Percentiles rank a stretch among this genome's conserved stretches.
Conservation (phyloP, 306 rosid species). For the Arachis hypogaea region DNA sequence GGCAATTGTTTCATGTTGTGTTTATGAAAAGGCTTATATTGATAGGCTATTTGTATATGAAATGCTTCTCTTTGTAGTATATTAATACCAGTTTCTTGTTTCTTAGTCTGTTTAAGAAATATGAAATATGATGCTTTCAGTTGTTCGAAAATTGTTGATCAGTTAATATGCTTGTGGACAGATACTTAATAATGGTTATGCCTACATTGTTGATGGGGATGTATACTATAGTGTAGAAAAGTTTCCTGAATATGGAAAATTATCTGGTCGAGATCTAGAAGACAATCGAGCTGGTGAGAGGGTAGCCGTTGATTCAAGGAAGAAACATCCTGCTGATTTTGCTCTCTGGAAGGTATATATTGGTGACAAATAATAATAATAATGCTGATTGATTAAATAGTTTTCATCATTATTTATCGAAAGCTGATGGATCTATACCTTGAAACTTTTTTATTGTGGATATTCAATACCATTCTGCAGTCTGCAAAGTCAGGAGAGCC, state of each 20-base stretch:
- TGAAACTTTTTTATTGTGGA: constrained; percentile 31
- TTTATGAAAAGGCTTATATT: constrained; percentile 32
- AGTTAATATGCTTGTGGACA: constrained; percentile 51
- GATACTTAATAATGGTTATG: constrained; percentile 89
- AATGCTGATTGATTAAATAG: constrained; percentile 15
- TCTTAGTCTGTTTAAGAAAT: constrained; percentile 29
- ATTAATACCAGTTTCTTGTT: constrained; percentile 12
- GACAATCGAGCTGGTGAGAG: constrained; percentile 99
- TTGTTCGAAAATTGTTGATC: constrained; percentile 34
- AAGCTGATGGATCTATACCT: constrained; percentile 18
- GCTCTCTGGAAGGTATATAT: constrained; percentile 90
- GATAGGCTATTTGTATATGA: constrained; percentile 12
- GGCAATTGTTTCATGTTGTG: constrained; percentile 17
- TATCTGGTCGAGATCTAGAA: constrained; percentile 83
- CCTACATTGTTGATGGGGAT: constrained; percentile 84
- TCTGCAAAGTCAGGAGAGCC: constrained; percentile 95
- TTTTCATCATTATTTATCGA: constrained; percentile 6
- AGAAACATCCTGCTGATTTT: constrained; percentile 96
- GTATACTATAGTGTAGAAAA: constrained; percentile 81
- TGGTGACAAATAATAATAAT: constrained; percentile 23
- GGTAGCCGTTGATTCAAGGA: constrained; percentile 88
- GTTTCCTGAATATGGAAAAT: constrained; percentile 81
- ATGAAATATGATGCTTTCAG: constrained; percentile 18
- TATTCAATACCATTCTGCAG: constrained; percentile 51
- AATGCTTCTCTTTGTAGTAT: constrained; percentile 23